A percentile compares a stretch with the other conserved stretches of the same genome.
Evolutionary conservation across 495 filamentous ascomycete species (phyloP).

Genomic region (Beverwykella pulmonaria): DNA sequence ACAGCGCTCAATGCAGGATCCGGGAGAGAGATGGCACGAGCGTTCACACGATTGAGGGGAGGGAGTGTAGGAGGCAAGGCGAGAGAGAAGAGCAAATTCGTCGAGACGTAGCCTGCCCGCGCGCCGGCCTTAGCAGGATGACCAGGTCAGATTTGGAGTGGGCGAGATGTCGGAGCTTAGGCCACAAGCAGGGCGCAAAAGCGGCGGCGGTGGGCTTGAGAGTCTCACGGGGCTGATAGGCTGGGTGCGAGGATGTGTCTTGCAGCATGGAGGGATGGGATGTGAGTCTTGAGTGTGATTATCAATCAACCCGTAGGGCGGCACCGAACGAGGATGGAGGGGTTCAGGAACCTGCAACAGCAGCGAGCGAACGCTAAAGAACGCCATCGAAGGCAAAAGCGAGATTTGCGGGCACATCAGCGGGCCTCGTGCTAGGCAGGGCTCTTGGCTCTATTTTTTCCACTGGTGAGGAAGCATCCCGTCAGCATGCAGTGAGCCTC

Average conservation of each 20-base stretch:
- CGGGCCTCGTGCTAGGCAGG: not conserved
- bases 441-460: not conserved
- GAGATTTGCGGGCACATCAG: not conserved
- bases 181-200: constrained; percentile 20
- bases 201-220: constrained; percentile 5
- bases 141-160: constrained; percentile 25
- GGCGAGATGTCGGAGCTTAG: constrained; percentile 21
- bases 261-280: not conserved
- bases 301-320: constrained; percentile 27
- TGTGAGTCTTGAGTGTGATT: constrained; percentile 1
- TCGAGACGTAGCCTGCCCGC: constrained; percentile 19
- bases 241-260: constrained; percentile 6
- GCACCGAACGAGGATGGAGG: constrained; percentile 21
- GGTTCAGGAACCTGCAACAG: constrained; percentile 1
- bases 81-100: constrained; percentile 7
- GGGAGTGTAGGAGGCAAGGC: constrained; percentile 24
- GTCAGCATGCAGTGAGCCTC: no score
- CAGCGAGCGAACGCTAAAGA: constrained; percentile 11
- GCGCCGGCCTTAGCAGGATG: constrained; percentile 18
- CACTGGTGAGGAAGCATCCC: not conserved
- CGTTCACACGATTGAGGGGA: constrained; percentile 4
- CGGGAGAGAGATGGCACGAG: not conserved
- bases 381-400: constrained; percentile 15
- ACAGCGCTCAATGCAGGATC: constrained; percentile 6
- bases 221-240: constrained; percentile 13